A percentile compares a stretch with the other conserved stretches of the same genome.
Conservation (phyloP, 2,329 filamentous ascomycete genomes). For the Metarhizium sp. region DNA sequence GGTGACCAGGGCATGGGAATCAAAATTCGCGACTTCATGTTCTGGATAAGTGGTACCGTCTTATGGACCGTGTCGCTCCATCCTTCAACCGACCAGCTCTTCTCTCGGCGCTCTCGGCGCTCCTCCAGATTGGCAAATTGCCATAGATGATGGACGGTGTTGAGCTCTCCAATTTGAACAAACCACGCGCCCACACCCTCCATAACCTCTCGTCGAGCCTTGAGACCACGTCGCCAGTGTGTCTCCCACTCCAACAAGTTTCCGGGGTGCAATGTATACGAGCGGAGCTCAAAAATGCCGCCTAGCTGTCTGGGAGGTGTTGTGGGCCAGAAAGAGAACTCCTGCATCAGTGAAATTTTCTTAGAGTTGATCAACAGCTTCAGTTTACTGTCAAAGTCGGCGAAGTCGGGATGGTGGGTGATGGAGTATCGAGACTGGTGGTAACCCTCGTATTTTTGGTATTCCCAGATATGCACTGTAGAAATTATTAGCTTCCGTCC, state of each 20-base stretch:
- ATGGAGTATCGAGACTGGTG: constrained; percentile 86
- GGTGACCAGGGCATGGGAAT: constrained; percentile 96
- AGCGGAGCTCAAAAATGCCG: constrained; percentile 89
- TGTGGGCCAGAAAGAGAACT: constrained; percentile 99
- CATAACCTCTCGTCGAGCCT: constrained; percentile 92
- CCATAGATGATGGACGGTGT: constrained; percentile 97
- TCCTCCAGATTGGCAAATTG: constrained; percentile 97
- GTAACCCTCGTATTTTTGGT: constrained; percentile 93
- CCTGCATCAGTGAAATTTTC: constrained; percentile 90
- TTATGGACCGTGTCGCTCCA: constrained; percentile 98
- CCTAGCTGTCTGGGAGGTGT: constrained; percentile 82
- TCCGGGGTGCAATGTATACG: constrained; percentile 91
- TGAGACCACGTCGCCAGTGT: constrained; percentile 88
- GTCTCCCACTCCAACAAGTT: constrained; percentile 98
- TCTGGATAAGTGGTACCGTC: constrained; percentile 93
- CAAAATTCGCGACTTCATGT: constrained; percentile 89
- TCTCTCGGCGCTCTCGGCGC: constrained; percentile 78
- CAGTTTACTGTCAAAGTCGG: constrained; percentile 75
- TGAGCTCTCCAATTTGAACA: constrained; percentile 93
- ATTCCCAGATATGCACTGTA: constrained; percentile 98
- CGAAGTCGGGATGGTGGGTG: constrained; percentile 71
- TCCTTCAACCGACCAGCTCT: constrained; percentile 90
- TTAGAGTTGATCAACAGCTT: constrained; percentile 79
- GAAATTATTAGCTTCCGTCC: neutral
- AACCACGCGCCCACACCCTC: constrained; percentile 98